phyloP scores from a whole-genome alignment of 2,329 filamentous ascomycete species.

The Chalaropsis thielavioides region DNA sequence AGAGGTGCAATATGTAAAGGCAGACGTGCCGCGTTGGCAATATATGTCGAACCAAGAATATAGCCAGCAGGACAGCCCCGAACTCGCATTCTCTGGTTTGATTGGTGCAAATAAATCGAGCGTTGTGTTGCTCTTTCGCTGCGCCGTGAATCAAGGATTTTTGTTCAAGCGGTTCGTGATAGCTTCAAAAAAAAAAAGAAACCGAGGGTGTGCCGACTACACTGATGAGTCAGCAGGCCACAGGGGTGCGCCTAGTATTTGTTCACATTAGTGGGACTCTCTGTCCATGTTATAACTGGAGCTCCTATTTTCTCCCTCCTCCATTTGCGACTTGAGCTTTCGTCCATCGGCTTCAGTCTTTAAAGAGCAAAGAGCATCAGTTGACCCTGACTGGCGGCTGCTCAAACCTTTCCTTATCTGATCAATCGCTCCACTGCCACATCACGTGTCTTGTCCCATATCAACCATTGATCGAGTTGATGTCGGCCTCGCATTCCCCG shows the following conservation, averaged over 20 bases:
- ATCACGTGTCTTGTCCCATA: neutral
- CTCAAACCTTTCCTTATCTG: neutral
- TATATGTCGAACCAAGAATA: neutral
- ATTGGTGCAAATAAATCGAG: neutral
- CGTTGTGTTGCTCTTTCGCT: neutral
- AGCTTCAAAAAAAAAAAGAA: too few relatives aligned
- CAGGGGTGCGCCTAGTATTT: neutral
- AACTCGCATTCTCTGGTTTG: too few relatives aligned
- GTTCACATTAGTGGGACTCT: neutral
- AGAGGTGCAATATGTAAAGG: neutral
- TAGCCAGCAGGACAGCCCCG: neutral
- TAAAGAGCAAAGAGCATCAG: neutral
- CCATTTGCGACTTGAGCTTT: neutral
- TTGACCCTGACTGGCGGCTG: slow-evolving; percentile 6
- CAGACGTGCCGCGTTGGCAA: neutral
- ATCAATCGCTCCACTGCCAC: neutral
- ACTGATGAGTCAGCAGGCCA: neutral
- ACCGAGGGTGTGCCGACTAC: neutral
- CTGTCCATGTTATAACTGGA: neutral
- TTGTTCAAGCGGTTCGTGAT: neutral
- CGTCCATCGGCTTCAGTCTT: neutral
- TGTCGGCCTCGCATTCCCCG: neutral
- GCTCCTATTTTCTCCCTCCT: neutral
- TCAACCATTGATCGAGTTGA: neutral
- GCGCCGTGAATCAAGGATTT: neutral